Percentiles rank a stretch among this genome's conserved stretches.
phyloP scores from a whole-genome alignment of 2,329 filamentous ascomycete species.

The Hirsutella thompsonii region DNA sequence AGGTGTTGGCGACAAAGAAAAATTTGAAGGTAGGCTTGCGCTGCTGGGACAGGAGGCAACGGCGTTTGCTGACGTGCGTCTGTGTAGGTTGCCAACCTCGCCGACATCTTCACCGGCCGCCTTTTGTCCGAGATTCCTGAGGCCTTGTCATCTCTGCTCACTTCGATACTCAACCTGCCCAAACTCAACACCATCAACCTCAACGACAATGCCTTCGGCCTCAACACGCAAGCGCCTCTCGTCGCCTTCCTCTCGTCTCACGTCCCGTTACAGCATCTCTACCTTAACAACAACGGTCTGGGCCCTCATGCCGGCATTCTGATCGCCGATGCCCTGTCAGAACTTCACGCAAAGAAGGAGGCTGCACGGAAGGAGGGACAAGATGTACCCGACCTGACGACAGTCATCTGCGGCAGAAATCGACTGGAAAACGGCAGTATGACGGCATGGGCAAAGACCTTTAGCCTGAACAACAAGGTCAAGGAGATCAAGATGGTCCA shows the following conservation, averaged over 20 bases:
- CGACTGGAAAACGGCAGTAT: slow-evolving; percentile 92
- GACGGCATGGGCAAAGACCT: slow-evolving; percentile 85
- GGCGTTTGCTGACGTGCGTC: background rate
- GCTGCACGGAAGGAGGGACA: slow-evolving; percentile 59
- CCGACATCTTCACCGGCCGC: slow-evolving; percentile 94
- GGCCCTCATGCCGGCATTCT: slow-evolving; percentile 83
- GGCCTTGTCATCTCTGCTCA: slow-evolving; percentile 74
- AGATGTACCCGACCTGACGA: slow-evolving; percentile 74
- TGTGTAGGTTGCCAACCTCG: slow-evolving; percentile 64
- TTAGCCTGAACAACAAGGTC: slow-evolving; percentile 68
- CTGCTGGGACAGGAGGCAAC: too few species aligned
- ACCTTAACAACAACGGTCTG: slow-evolving; percentile 96
- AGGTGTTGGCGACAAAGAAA: slow-evolving; percentile 75
- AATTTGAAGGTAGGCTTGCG: slow-evolving; percentile 51
- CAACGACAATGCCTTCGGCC: slow-evolving; percentile 94
- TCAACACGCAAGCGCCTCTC: slow-evolving; percentile 87
- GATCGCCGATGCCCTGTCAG: slow-evolving; percentile 75
- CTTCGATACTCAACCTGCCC: slow-evolving; percentile 72
- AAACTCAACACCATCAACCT: slow-evolving; percentile 86
- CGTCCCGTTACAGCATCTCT: slow-evolving; percentile 81
- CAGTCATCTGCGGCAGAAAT: slow-evolving; percentile 94
- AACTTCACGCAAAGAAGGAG: slow-evolving; percentile 74
- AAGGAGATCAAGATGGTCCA: slow-evolving; percentile 93
- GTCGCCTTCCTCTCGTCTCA: slow-evolving; percentile 85
- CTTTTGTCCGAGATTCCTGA: slow-evolving; percentile 88